These are phyloP conservation scores for Xylaria castorea DNA, from an alignment of 495 filamentous ascomycete species.

Conservation along the genomic window DNA sequence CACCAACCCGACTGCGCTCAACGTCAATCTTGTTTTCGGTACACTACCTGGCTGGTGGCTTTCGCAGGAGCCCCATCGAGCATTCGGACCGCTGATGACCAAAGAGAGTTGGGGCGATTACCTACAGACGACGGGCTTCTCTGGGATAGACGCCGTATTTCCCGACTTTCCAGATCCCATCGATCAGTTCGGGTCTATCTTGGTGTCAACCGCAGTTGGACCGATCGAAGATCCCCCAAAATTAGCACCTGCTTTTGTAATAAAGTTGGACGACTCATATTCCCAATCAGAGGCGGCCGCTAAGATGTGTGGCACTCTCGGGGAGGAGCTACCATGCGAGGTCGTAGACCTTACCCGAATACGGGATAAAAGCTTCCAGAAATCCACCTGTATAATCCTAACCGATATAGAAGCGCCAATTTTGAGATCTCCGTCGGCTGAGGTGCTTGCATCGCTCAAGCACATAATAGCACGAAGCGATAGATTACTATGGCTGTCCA, in stretches of 20 bases:
- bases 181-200: constrained; percentile 19
- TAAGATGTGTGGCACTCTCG: neutral
- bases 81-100: constrained; percentile 42
- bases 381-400: constrained; percentile 26
- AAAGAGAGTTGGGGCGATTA: constrained; percentile 43
- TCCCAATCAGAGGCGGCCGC: neutral
- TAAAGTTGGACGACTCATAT: neutral
- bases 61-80: constrained; percentile 44
- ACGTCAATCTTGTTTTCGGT: constrained; percentile 43
- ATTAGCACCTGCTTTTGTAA: neutral
- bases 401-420: constrained; percentile 22
- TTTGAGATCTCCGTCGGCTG: constrained; percentile 5
- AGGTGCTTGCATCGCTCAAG: constrained; percentile 19
- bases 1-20: constrained; percentile 39
- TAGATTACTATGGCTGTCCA: constrained; percentile 46
- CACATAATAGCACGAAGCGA: constrained; percentile 27
- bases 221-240: neutral
- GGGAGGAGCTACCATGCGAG: neutral
- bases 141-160: constrained; percentile 48
- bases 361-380: constrained; percentile 1
- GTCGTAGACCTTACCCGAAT: constrained; percentile 6
- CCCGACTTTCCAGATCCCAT: constrained; percentile 22
- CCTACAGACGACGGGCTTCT: constrained; percentile 48
- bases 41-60: constrained; percentile 56
- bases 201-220: constrained; percentile 15